These are phyloP conservation scores for Xylariaceae sp. DNA, from an alignment of 2,329 filamentous ascomycete genomes.

Conservation along the genomic window DNA sequence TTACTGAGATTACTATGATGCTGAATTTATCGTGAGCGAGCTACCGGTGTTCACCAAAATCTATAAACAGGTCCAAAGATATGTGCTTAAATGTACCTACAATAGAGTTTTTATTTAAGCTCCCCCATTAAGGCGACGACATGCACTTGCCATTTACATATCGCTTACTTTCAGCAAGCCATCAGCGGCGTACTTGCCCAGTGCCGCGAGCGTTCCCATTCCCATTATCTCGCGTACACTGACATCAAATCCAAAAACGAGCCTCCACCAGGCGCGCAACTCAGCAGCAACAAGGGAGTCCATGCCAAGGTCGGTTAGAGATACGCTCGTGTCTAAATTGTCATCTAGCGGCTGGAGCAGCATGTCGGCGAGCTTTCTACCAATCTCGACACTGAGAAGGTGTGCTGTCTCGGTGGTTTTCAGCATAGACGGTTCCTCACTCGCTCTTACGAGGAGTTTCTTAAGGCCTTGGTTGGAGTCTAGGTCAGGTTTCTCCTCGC, in stretches of 20 bases:
- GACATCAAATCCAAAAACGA: background rate
- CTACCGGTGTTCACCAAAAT: too few species aligned
- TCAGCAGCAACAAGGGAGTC: conserved; percentile 3
- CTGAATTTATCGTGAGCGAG: too few species aligned
- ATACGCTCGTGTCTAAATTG: background rate
- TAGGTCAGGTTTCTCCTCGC: background rate
- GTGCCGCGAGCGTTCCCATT: background rate
- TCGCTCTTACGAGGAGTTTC: background rate
- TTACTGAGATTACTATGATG: too few species aligned
- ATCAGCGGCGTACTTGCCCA: background rate
- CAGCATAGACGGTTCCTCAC: background rate
- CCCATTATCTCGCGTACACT: background rate
- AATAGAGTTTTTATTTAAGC: too few species aligned
- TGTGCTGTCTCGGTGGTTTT: background rate
- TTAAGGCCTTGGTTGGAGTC: background rate
- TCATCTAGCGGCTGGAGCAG: background rate
- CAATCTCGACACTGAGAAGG: background rate
- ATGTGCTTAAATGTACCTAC: too few species aligned
- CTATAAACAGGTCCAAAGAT: too few species aligned
- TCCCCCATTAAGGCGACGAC: background rate
- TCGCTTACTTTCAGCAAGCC: background rate
- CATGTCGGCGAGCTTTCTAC: background rate
- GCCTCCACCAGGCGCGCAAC: conserved; percentile 5
- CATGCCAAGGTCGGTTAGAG: background rate
- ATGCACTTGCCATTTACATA: conserved; percentile 14